A percentile compares a stretch with the other conserved stretches of the same genome.
These are phyloP conservation scores for Bryoglossum gracile DNA, from an alignment of 495 filamentous ascomycete genomes.

Conservation along the genomic window DNA sequence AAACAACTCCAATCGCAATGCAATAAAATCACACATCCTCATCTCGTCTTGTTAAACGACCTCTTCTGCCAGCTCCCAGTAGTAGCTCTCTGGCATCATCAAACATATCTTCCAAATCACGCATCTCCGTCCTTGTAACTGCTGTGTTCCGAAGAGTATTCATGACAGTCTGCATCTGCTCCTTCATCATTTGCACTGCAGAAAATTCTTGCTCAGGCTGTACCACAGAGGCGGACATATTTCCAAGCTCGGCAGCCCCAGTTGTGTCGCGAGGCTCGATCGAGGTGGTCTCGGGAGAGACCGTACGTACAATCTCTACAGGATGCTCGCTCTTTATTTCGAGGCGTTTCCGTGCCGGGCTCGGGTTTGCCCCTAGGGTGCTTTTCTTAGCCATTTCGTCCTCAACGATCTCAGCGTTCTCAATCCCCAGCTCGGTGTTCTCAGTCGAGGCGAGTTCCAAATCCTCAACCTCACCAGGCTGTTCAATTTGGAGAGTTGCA, in stretches of 20 bases:
- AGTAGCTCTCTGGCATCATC: constrained; percentile 59
- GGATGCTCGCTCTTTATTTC: background rate
- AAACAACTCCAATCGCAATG: constrained; percentile 21
- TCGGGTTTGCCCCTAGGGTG: background rate
- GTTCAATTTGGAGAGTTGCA: too few relatives aligned
- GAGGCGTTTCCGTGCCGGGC: background rate
- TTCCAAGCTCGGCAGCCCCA: background rate
- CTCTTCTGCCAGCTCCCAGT: constrained; percentile 52
- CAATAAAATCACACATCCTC: constrained; percentile 9
- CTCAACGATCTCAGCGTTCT: constrained; percentile 9
- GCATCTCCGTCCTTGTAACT: constrained; percentile 44
- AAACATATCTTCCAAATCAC: constrained; percentile 57
- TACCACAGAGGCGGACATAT: background rate
- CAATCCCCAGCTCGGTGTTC: background rate
- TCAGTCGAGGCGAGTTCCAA: background rate
- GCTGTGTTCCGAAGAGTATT: constrained; percentile 42
- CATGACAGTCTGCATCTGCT: constrained; percentile 43
- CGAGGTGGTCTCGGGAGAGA: too few relatives aligned
- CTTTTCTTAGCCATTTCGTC: too few relatives aligned
- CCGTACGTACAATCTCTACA: constrained; percentile 2
- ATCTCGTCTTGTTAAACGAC: constrained; percentile 11
- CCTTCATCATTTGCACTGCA: constrained; percentile 34
- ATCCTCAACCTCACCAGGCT: constrained; percentile 1
- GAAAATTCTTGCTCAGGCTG: background rate
- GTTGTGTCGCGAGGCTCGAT: too few relatives aligned